Evolutionary conservation across 306 rosid species (phyloP).

Genomic region (Herpetospermum pedunculosum): DNA sequence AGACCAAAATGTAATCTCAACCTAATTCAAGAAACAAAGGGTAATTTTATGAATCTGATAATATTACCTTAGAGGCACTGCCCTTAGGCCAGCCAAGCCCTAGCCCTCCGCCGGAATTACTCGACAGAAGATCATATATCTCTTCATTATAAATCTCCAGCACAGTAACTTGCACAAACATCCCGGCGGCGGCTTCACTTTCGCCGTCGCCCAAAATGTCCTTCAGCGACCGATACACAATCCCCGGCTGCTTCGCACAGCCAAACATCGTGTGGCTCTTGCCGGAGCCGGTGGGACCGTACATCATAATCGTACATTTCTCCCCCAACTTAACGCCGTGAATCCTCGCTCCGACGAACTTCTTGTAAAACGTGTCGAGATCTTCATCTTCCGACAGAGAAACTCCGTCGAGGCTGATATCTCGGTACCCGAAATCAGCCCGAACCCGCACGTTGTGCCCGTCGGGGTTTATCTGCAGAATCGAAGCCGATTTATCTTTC

Average conservation of each 20-base stretch:
- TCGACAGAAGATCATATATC: slow-evolving; percentile 70
- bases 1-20: background rate
- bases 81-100: slow-evolving; percentile 87
- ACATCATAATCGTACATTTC: slow-evolving; percentile 95
- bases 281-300: slow-evolving; percentile 96
- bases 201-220: slow-evolving; percentile 67
- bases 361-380: slow-evolving; percentile 50
- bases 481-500: slow-evolving; percentile 56
- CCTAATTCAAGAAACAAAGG: background rate
- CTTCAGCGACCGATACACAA: slow-evolving; percentile 71
- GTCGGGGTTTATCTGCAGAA: slow-evolving; percentile 42
- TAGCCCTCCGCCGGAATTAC: slow-evolving; percentile 61
- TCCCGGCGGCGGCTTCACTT: slow-evolving; percentile 22
- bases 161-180: slow-evolving; percentile 86
- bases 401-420: slow-evolving; percentile 86
- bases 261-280: slow-evolving; percentile 98
- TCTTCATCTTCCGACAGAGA: slow-evolving; percentile 81
- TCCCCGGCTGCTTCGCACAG: slow-evolving; percentile 74
- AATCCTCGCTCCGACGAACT: slow-evolving; percentile 72
- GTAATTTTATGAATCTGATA: background rate
- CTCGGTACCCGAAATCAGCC: slow-evolving; percentile 90
- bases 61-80: slow-evolving; percentile 59
- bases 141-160: slow-evolving; percentile 97
- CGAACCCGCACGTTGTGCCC: slow-evolving; percentile 55
- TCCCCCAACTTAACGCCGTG: slow-evolving; percentile 66